Conservation (phyloP, 2,329 filamentous ascomycete species). For the Paramyrothecium sp. region DNA sequence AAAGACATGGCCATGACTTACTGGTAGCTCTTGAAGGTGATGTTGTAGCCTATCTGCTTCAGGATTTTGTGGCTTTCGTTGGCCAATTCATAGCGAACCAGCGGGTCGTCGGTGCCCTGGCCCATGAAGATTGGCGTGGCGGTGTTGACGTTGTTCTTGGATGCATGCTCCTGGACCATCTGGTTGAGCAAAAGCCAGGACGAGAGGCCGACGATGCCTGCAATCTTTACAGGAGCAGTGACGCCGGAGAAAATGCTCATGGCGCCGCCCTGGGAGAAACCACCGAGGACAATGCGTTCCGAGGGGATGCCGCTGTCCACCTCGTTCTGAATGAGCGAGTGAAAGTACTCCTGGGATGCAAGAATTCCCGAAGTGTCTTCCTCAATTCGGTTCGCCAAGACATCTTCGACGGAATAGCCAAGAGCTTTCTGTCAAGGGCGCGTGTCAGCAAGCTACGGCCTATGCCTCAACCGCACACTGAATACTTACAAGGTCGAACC, state of each 20-base stretch:
- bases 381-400: constrained; percentile 18
- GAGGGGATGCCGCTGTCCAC: constrained; percentile 76
- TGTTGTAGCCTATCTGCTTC: constrained; percentile 57
- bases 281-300: constrained; percentile 78
- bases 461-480: background rate
- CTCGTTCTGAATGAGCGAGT: constrained; percentile 74
- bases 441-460: background rate
- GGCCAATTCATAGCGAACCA: constrained; percentile 46
- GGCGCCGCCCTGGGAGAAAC: constrained; percentile 82
- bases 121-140: constrained; percentile 81
- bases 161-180: constrained; percentile 38
- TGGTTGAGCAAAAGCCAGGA: constrained; percentile 70
- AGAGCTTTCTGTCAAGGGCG: constrained; percentile 20
- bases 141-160: constrained; percentile 42
- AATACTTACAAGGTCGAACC: constrained; percentile 66
- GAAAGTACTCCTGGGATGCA: constrained; percentile 69
- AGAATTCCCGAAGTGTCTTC: constrained; percentile 74
- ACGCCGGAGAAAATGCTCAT: constrained; percentile 78
- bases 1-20: constrained; percentile 36
- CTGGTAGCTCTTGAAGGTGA: constrained; percentile 75
- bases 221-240: constrained; percentile 69
- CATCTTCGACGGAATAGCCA: constrained; percentile 20
- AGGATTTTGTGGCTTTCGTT: constrained; percentile 10
- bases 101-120: constrained; percentile 72
- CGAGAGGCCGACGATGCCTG: constrained; percentile 79